Percentiles rank a stretch among this genome's conserved stretches.
Evolutionary conservation across 257 asterid species (phyloP).

Genomic region (Solanum pimpinellifolium): DNA sequence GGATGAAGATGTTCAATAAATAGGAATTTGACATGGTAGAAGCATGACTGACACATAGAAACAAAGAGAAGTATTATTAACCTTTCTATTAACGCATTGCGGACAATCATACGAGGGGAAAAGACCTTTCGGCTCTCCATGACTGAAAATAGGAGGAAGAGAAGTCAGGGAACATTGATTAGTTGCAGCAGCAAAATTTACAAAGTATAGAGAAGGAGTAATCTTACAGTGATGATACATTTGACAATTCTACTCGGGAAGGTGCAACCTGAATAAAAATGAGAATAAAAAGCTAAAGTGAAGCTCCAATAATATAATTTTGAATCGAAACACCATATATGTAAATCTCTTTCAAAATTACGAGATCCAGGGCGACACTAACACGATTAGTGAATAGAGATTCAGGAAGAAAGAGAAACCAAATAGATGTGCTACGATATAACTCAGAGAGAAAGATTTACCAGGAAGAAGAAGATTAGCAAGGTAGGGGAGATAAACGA

Average conservation of each 20-base stretch:
- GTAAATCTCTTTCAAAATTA: background rate
- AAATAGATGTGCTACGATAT: background rate
- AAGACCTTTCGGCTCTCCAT: slow-evolving; percentile 19
- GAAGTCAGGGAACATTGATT: background rate
- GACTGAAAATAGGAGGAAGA: slow-evolving; percentile 18
- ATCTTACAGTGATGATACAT: slow-evolving; percentile 32
- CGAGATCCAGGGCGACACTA: background rate
- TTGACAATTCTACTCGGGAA: slow-evolving; percentile 28
- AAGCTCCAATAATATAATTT: background rate
- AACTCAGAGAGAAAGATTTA: background rate
- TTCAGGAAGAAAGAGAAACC: background rate
- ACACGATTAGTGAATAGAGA: background rate
- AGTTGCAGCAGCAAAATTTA: slow-evolving; percentile 1
- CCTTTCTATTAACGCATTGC: slow-evolving; percentile 36
- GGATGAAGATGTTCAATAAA: background rate
- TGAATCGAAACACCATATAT: background rate
- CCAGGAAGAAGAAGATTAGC: background rate
- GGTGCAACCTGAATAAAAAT: slow-evolving; percentile 4
- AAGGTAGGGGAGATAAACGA: background rate
- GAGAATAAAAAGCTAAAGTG: background rate
- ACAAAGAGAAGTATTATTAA: background rate
- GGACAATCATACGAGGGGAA: slow-evolving; percentile 39
- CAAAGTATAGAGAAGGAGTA: background rate
- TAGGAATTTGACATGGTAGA: background rate
- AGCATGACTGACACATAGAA: background rate